Base-by-base conservation (phyloP, 441 rosid genomes). In the Manihot esculenta region DNA sequence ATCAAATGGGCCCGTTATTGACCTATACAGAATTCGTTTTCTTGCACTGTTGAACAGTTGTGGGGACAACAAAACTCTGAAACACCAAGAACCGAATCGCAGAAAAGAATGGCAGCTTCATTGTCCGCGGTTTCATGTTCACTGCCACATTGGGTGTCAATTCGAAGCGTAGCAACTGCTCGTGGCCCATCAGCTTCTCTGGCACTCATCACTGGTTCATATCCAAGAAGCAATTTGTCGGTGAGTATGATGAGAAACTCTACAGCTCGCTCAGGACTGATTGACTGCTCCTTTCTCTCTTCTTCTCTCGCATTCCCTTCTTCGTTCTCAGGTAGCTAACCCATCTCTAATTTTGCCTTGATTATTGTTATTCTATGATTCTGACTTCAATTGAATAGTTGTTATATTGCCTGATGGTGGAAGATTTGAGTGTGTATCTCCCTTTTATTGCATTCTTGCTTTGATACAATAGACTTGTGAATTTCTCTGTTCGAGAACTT, bases 261-360 rank as follows among this genome's bases (percentile, higher is more conserved):
- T 38, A 18, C 84, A 2, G 48, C 84, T 75, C 73, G 76, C 70
- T 76, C 88, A 10, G 79, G 84, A 27, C 74, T 87, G n/a, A 90
- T 89, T 72, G 89, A 81, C 74, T 88, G 84, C 80, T 87, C 89
- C 56, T 85, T 89, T 72, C 79, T 86, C 56, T 77, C 84, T 49
- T 80, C 84, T 11, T 72, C 89, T 60, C 82, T 82, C 64, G 74
- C 91, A 21, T 63, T 76, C 14, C 65, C 80, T 14, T 85, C 90
- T 7, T 78, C 91, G 1, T 82, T 89, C 49, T 79, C 94, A 30
- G 91, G 94, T 91, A 60, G 59, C 10, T 49, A 44, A 27, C n/a
- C 12, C 23, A 30, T 27, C 14, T 69, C 51, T 5, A 55, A 42
- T 68, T 54, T 13, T 38, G 51, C 15, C 26, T 23, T 5, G 10